Conservation (phyloP, 768 basidiomycete genomes). For the Strobilomyces echinocephalus region DNA sequence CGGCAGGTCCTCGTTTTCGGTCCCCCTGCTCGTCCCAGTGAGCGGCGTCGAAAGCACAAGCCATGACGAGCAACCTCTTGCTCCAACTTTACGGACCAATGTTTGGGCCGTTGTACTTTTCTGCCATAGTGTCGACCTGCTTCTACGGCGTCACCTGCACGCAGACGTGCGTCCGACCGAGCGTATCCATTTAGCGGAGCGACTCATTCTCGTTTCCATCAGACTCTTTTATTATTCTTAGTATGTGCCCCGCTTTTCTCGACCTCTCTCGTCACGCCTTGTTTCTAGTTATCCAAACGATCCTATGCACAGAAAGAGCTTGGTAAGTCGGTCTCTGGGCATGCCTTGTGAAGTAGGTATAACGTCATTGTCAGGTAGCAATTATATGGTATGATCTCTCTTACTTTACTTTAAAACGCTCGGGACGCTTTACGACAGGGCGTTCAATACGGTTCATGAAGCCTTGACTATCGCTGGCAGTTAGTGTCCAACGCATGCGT, state of each 20-base stretch:
- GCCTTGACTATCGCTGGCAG: constrained; percentile 5
- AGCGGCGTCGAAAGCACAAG: neutral
- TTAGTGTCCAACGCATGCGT: neutral
- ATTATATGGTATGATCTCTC: constrained; percentile 1
- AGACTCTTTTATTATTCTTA: neutral
- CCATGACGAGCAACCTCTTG: neutral
- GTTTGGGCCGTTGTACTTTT: neutral
- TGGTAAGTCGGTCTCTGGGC: neutral
- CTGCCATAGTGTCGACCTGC: neutral
- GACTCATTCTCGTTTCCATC: neutral
- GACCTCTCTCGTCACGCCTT: neutral
- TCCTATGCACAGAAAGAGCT: neutral
- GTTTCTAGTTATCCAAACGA: neutral
- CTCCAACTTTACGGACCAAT: neutral
- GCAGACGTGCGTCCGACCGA: neutral
- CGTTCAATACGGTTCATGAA: constrained; percentile 11
- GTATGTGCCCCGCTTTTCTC: neutral
- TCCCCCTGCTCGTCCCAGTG: too few species aligned
- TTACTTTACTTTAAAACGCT: neutral
- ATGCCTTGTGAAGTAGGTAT: too few species aligned
- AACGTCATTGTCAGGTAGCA: constrained; percentile 1
- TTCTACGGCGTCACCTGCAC: neutral
- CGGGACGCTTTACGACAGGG: constrained; percentile 1
- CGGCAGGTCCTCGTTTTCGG: too few species aligned
- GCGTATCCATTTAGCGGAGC: neutral